Base-by-base conservation (phyloP, 2,329 filamentous ascomycete species). In the Pseudogymnoascus sp. region DNA sequence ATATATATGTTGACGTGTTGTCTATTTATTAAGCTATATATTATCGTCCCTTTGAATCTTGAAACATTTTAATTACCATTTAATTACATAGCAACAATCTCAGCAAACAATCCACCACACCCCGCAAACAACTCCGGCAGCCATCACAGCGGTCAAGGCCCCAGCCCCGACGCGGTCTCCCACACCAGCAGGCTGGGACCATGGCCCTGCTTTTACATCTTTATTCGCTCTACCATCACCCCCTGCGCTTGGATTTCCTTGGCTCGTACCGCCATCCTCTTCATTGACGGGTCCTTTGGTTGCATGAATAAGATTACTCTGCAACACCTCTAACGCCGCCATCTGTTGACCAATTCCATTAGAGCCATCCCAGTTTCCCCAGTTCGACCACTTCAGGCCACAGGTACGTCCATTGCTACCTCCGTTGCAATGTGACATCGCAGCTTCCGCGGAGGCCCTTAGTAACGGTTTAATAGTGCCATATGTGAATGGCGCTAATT, bases 311-410 rank as follows among this genome's bases (percentile, higher is more conserved):
- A 87, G 77, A 68, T 84, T 86, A 38, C 81, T 80, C 53, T 89
- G 79, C 5, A 88, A 80, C 8, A 88, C 78, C 69, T 89, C 84
- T 72, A 90, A 76, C 2, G 83, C 85, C 1, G 83, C 80, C 87
- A 90, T 90, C 73, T 89, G 86, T 72, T 89, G 85, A 4, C 87
- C 87, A 1, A 89, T 81, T 5, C 86, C 87, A 5, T 78, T 80
- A 1, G 77, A 78, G 23, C 83, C 82, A 70, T 89, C 85, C 73
- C 81, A 88, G 7, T 73, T 73, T 0, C 74, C 76, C 18, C 74
- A 76, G 62, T 80, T 77, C 53, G 79, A 80, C 84, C 85, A 88
- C 64, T 80, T 80, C 62, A 84, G 73, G 7, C 85, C 83, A 67
- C 84, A 88, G 78, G 84, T 81, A 25, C 79, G 79, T 7, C 79